Evolutionary conservation across 345 rosid genomes (phyloP), one percentile per base, ranked within the genome.

Genomic region (Aethionema arabicum): DNA sequence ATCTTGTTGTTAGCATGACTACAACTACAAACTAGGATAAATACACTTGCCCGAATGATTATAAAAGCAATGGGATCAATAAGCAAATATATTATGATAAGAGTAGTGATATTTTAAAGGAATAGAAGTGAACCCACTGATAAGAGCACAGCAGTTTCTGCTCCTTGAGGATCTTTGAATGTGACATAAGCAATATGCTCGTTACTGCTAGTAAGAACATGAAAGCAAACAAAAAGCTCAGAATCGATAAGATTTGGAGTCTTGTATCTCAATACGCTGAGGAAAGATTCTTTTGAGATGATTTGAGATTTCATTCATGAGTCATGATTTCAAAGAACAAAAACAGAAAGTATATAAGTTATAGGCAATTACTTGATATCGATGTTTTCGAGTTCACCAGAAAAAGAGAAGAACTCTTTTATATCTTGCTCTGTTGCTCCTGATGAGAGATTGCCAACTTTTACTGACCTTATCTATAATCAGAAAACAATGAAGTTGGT

Each of bases 381-480:
- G 41, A 86, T 82, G 66, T 74, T 69, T 78, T 79, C 84, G 56
- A 92, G 85, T 49, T 89, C 93, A 62, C 98, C 98, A 45, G 96
- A 86, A 67, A 87, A 88, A 39, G 96, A 92, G 66, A 88, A 92
- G 72, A 92, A 92, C 77, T 92, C 98, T 79, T 78, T 89, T 43
- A 92, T 77, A 59, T 89, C 92, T 44, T 74, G 78, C 69, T 92
- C 86, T 8, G 83, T 66, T 49, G 93, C 93, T 70, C 84, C 77
- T 15, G 80, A 60, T 11, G 98, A 87, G 63, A 89, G 83, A 65
- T 85, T 89, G 60, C 82, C 64, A 29, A 89, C 89, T 79, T 86
- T 92, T 41, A 92, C 85, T 4, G 96, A 78, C 74, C 74, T 83
- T 60, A 74, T 55, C 90, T 87, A 79, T 39, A 59, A 56, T 41